Percentiles rank a stretch among this genome's conserved stretches.
Conservation (phyloP, 2,329 filamentous ascomycete species). For the Trichoderma sp. region DNA sequence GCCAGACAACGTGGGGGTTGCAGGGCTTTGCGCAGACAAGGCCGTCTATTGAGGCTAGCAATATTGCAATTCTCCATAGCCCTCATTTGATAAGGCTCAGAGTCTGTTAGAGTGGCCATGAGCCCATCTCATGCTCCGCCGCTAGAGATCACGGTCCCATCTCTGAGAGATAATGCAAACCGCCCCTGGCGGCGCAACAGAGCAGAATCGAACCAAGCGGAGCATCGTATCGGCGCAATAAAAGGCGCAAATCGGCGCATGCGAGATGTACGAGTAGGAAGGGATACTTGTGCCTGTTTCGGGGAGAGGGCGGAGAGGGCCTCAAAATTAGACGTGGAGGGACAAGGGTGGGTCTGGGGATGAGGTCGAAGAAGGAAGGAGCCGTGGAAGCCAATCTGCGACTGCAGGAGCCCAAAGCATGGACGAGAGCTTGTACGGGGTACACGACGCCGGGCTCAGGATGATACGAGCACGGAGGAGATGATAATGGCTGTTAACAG, state of each 20-base stretch:
- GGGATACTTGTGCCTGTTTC: background rate
- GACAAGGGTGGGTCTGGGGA: constrained; percentile 3
- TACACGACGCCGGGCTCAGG: background rate
- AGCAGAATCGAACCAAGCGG: background rate
- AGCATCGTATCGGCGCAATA: background rate
- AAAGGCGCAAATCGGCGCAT: background rate
- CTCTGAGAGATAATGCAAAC: background rate
- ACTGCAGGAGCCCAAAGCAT: background rate
- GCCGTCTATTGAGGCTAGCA: background rate
- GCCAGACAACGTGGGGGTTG: background rate
- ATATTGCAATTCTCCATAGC: background rate
- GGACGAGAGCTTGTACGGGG: background rate
- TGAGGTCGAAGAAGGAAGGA: constrained; percentile 22
- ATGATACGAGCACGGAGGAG: background rate
- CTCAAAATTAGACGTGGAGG: background rate
- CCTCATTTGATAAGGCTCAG: background rate
- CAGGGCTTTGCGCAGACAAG: background rate
- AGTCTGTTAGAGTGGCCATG: background rate
- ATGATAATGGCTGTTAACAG: background rate
- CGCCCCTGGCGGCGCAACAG: background rate
- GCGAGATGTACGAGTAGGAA: background rate
- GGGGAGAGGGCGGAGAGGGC: background rate
- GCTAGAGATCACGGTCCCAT: background rate
- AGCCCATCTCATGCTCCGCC: background rate
- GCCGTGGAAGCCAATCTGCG: constrained; percentile 11